Conservation (phyloP, 2,329 filamentous ascomycete species). For the Pseudopyrenochaeta lycopersici region DNA sequence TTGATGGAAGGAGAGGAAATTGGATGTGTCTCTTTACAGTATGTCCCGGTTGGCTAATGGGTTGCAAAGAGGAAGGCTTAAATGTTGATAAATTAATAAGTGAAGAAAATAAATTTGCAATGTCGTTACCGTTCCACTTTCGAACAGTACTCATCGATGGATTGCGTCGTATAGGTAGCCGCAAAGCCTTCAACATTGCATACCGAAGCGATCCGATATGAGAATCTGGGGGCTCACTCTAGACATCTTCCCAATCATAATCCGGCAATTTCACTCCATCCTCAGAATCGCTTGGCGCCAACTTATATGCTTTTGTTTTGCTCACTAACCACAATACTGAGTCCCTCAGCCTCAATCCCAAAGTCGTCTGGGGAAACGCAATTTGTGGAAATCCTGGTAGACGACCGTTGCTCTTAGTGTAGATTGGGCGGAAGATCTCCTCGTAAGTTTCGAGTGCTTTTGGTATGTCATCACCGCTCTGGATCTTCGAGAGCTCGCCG, state of each 20-base stretch:
- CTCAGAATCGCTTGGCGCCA: conserved; percentile 2
- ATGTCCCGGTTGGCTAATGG: too few relatives aligned
- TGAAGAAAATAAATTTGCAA: too few relatives aligned
- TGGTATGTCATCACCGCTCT: conserved; percentile 20
- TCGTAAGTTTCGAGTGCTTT: conserved; percentile 34
- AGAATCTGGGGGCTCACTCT: too few relatives aligned
- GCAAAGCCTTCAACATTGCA: too few relatives aligned
- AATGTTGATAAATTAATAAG: too few relatives aligned
- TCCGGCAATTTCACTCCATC: conserved; percentile 2
- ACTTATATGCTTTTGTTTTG: conserved; percentile 12
- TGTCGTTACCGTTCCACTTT: too few relatives aligned
- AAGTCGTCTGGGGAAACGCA: conserved; percentile 41
- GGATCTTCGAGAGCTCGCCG: conserved; percentile 43
- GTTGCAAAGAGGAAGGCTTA: too few relatives aligned
- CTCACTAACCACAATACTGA: conserved; percentile 1
- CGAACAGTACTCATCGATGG: too few relatives aligned
- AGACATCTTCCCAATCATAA: conserved; percentile 17
- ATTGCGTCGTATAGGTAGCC: too few relatives aligned
- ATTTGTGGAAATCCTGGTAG: conserved; percentile 28
- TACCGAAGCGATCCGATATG: too few relatives aligned
- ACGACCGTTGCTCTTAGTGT: conserved; percentile 20
- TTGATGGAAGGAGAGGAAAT: too few relatives aligned
- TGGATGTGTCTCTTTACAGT: too few relatives aligned
- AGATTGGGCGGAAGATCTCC: conserved; percentile 21
- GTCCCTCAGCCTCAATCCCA: conserved; percentile 31